A percentile compares a stretch with the other conserved stretches of the same genome.
These are phyloP conservation scores for Solanum hybrid DNA, from an alignment of 305 asterid genomes.

Conservation along the genomic window DNA sequence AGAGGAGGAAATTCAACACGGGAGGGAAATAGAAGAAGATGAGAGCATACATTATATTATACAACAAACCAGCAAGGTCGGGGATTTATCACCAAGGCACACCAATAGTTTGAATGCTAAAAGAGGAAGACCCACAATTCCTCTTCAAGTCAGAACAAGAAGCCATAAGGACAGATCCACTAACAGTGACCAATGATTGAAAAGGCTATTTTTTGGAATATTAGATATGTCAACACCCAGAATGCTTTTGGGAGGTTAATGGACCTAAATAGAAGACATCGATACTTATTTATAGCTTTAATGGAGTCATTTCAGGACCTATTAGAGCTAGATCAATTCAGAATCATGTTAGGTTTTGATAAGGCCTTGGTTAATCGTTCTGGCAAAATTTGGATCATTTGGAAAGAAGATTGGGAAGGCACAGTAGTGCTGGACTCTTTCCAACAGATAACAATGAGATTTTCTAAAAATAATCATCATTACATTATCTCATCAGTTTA, in stretches of 20 bases:
- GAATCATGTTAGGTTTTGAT: not conserved
- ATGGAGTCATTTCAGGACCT: not conserved
- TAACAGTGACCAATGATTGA: not conserved
- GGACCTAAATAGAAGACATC: not conserved
- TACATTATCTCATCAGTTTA: not conserved
- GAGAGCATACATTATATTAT: not conserved
- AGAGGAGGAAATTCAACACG: not conserved
- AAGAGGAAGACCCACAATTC: too few species aligned
- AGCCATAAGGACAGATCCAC: not conserved
- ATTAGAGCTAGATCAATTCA: not conserved
- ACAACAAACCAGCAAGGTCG: not conserved
- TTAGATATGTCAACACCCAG: too few species aligned
- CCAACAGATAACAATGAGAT: not conserved
- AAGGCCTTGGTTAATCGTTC: not conserved
- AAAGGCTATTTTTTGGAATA: not conserved
- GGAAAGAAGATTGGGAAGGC: not conserved
- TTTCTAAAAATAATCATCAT: too few species aligned
- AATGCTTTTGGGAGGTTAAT: not conserved
- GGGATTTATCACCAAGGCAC: not conserved
- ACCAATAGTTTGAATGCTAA: too few species aligned
- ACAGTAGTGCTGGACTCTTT: not conserved
- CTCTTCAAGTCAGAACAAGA: not conserved
- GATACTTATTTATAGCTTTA: not conserved
- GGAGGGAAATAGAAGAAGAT: too few species aligned
- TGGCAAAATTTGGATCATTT: not conserved